These are phyloP conservation scores for Sporothrix dimorphospora DNA, from an alignment of 2,329 filamentous ascomycete genomes.

Conservation along the genomic window DNA sequence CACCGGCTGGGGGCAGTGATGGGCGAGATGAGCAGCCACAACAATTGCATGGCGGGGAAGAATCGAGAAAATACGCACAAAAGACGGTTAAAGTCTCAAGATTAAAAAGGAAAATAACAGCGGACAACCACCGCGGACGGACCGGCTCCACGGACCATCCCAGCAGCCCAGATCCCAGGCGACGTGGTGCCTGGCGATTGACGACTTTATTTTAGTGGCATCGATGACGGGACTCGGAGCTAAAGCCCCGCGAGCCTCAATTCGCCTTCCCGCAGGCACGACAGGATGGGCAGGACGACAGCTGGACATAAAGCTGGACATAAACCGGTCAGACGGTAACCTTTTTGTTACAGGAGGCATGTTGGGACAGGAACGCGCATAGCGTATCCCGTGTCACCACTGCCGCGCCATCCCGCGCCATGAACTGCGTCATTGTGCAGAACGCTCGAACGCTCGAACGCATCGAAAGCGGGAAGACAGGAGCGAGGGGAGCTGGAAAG, in stretches of 20 bases:
- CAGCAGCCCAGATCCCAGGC: background rate
- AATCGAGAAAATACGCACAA: background rate
- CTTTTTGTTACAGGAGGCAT: background rate
- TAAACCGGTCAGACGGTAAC: too few relatives aligned
- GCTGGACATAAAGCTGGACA: background rate
- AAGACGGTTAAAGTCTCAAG: background rate
- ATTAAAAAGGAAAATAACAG: background rate
- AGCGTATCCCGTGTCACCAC: background rate
- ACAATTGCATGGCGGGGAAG: background rate
- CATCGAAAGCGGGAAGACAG: background rate
- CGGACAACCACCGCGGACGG: background rate
- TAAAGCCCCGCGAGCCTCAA: background rate
- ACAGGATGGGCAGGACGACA: background rate
- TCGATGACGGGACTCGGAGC: constrained; percentile 14
- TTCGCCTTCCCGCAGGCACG: too few relatives aligned
- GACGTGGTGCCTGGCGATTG: background rate
- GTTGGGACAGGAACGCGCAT: background rate
- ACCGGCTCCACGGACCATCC: background rate
- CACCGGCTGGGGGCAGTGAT: background rate
- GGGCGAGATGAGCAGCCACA: background rate
- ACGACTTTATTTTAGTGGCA: constrained; percentile 13
- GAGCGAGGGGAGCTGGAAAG: background rate
- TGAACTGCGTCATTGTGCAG: constrained; percentile 22
- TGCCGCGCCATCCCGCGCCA: background rate
- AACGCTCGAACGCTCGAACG: background rate